Conservation (phyloP, 352 stramenopile species). For the Phytophthora pinifolia region DNA sequence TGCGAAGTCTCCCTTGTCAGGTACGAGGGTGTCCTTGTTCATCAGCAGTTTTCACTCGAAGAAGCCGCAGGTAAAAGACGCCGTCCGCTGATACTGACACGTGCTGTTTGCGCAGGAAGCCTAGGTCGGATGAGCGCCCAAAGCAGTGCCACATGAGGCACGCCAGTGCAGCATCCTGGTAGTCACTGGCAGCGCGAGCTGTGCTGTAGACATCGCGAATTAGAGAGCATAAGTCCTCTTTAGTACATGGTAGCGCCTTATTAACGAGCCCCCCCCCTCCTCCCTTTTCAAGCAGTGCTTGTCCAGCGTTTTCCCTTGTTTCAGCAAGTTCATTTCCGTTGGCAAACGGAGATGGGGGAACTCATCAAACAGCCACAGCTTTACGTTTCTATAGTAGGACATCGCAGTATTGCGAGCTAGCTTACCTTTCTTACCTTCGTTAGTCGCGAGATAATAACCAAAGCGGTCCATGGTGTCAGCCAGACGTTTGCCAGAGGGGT, state of each 20-base stretch:
- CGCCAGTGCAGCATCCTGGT: conserved; percentile 32
- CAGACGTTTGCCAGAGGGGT: not conserved
- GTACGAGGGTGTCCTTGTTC: conserved; percentile 32
- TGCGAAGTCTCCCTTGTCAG: conserved; percentile 9
- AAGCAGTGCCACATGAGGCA: conserved; percentile 41
- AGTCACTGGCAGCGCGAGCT: conserved; percentile 12
- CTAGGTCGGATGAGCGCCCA: conserved; percentile 28
- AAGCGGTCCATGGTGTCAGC: no score
- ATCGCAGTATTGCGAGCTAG: not conserved
- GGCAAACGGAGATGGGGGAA: not conserved
- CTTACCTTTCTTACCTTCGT: no score
- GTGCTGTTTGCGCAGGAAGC: conserved; percentile 27
- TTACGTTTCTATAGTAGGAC: conserved; percentile 9
- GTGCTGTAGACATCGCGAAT: conserved; percentile 13
- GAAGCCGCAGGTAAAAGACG: conserved; percentile 29
- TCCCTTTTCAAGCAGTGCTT: conserved; percentile 27
- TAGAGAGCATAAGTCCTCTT: conserved; percentile 20
- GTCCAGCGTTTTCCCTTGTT: conserved; percentile 11
- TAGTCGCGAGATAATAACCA: no score
- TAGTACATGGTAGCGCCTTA: conserved; percentile 35
- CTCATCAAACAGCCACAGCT: no score
- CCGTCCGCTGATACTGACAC: conserved; percentile 17
- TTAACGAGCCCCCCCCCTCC: conserved; percentile 25
- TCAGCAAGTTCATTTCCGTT: conserved; percentile 8
- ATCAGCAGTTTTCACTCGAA: conserved; percentile 31